Evolutionary conservation across 805 yeast species (phyloP), one percentile per base, ranked within the genome.

Genomic region (Hagleromyces aurorensis): DNA sequence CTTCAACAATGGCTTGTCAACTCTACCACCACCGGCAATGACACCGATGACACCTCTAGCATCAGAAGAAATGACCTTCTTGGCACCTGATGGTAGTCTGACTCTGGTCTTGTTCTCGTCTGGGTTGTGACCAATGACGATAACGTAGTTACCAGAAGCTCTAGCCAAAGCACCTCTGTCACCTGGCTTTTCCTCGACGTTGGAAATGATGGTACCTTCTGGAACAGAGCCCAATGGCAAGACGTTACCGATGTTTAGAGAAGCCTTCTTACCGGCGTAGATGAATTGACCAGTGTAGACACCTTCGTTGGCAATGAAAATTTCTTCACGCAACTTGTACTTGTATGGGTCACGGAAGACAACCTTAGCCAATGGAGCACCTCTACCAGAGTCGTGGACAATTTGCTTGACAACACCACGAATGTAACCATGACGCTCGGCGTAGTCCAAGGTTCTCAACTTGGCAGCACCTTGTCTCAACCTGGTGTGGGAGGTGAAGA

Each of bases 381-480:
- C 98, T 72, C 98, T 80, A 69, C 98, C 98, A 64, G 98, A 91
- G 65, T 89, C 98, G 75, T 89, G 98, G 70, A 91, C 74, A 70
- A 89, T 91, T 70, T 82, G 89, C 81, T 87, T 89, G 59, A 89
- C 98, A 54, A 91, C 77, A 74, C 98, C 98, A 72, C 97, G 93
- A 63, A 89, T 80, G 87, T 91, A 91, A 65, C 98, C 98, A 70
- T 89, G 96, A 69, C 95, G 89, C 77, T 91, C 98, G 69, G 97
- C 94, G 62, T 77, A 89, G 72, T 91, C 97, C 68, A 89, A 80
- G 66, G 95, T 82, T 81, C 98, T 85, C 69, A 89, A 80, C 84
- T 89, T 89, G 67, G 98, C 98, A 67, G 98, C 97, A 70, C 98
- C 98, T 75, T 91, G 84, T 83, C 98, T 86, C 71, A 91, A 84